A percentile compares a stretch with the other conserved stretches of the same genome.
phyloP scores from a whole-genome alignment of 2,329 filamentous ascomycete genomes.

The Trichoderma sp. region DNA sequence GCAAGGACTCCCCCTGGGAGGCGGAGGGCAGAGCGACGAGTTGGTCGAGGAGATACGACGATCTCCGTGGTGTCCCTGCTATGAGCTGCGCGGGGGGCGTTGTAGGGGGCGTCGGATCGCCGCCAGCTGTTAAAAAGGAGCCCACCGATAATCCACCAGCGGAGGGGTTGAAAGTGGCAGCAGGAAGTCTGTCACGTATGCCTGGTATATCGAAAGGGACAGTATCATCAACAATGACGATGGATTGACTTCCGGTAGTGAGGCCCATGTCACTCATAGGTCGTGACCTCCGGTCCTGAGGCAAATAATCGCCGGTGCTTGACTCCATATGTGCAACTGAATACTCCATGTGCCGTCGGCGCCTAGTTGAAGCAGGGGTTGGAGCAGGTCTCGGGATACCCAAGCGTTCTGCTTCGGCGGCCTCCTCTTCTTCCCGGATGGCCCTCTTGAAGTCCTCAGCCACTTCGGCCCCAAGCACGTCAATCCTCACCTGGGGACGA shows the following conservation, averaged over 20 bases:
- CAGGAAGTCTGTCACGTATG: constrained; percentile 49
- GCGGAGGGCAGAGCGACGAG: constrained; percentile 40
- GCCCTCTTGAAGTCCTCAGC: constrained; percentile 77
- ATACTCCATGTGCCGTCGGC: constrained; percentile 38
- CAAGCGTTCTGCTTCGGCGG: constrained; percentile 34
- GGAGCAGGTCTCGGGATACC: constrained; percentile 26
- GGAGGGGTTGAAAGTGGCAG: constrained; percentile 44
- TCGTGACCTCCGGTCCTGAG: constrained; percentile 35
- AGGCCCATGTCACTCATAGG: constrained; percentile 57
- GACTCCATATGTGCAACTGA: constrained; percentile 46
- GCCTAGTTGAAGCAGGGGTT: constrained; percentile 20
- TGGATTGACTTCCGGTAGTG: constrained; percentile 82
- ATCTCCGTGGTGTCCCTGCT: constrained; percentile 50
- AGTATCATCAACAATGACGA: constrained; percentile 79
- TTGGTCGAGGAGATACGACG: constrained; percentile 55
- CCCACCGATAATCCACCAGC: constrained; percentile 53
- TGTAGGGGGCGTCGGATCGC: constrained; percentile 59
- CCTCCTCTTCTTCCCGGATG: constrained; percentile 65
- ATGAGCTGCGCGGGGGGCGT: constrained; percentile 52
- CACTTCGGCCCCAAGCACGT: constrained; percentile 75
- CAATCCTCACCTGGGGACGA: constrained; percentile 65
- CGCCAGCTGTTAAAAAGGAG: constrained; percentile 46
- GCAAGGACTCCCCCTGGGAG: constrained; percentile 42
- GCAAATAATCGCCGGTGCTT: constrained; percentile 35
- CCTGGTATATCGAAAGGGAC: constrained; percentile 47